Conservation (phyloP, 306 rosid species). For the Glycine latifolia region DNA sequence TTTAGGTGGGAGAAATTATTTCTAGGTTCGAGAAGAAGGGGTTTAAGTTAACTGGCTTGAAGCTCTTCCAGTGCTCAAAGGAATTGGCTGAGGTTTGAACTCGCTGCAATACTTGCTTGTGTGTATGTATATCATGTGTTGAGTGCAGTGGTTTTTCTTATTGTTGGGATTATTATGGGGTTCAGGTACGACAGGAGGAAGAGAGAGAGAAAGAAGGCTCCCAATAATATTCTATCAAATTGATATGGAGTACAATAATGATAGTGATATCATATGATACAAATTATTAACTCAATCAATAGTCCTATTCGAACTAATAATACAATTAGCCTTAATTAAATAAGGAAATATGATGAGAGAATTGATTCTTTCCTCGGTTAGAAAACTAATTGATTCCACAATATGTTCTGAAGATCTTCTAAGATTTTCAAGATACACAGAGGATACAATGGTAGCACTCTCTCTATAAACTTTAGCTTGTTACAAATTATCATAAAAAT, state of each 20-base stretch:
- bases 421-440: not conserved
- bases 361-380: slow-evolving; percentile 7
- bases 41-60: slow-evolving; percentile 89
- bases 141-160: slow-evolving; percentile 4
- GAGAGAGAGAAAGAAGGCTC: not conserved
- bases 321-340: not conserved
- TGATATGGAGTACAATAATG: not conserved
- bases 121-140: not conserved
- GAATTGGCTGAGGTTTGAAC: slow-evolving; percentile 93
- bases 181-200: slow-evolving; percentile 15
- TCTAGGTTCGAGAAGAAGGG: slow-evolving; percentile 97
- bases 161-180: not conserved
- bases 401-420: not conserved
- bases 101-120: slow-evolving; percentile 35
- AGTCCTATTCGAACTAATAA: not conserved
- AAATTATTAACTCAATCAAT: not conserved
- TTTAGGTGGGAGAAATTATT: slow-evolving; percentile 95
- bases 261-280: not conserved
- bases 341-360: not conserved
- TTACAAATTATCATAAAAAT: too few relatives aligned
- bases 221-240: not conserved
- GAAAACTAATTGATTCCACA: not conserved
- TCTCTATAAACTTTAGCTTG: too few relatives aligned
- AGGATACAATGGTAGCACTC: not conserved
- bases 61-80: slow-evolving; percentile 88